Conservation (phyloP, 768 basidiomycete species). For the Leccinum truebloodii region DNA sequence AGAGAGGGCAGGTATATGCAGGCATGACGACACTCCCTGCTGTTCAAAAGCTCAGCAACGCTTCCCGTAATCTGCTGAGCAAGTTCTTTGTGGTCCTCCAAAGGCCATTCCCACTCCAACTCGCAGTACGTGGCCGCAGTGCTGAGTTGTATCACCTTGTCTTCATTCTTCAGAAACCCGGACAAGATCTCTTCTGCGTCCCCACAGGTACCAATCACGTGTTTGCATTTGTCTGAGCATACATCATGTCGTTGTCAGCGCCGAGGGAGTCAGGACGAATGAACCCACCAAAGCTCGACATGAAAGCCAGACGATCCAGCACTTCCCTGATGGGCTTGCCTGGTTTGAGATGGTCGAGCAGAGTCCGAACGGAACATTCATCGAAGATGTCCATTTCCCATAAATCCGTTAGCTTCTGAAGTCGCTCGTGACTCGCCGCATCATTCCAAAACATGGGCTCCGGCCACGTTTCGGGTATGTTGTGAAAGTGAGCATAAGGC, state of each 20-base stretch:
- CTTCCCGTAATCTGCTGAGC: constrained; percentile 8
- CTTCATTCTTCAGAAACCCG: constrained; percentile 14
- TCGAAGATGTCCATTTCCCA: constrained; percentile 37
- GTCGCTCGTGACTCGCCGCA: constrained; percentile 19
- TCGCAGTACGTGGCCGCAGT: constrained; percentile 29
- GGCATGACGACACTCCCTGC: constrained; percentile 17
- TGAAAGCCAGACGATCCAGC: constrained; percentile 31
- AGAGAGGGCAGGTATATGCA: constrained; percentile 33
- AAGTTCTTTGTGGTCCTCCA: constrained; percentile 4
- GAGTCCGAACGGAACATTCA: constrained; percentile 14
- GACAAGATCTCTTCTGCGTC: constrained; percentile 14
- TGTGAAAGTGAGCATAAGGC: constrained; percentile 25
- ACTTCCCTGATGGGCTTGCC: constrained; percentile 20
- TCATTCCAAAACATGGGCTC: constrained; percentile 35
- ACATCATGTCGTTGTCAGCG: background rate
- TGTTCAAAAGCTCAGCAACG: constrained; percentile 18
- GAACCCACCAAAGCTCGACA: constrained; percentile 29
- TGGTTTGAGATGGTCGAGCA: constrained; percentile 21
- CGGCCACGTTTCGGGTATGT: constrained; percentile 25
- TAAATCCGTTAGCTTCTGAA: constrained; percentile 16
- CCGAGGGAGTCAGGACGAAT: background rate
- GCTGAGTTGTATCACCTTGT: constrained; percentile 24
- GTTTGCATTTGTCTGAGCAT: constrained; percentile 20
- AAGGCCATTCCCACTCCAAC: constrained; percentile 24
- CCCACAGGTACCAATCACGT: background rate